Evolutionary conservation across 768 basidiomycete genomes (phyloP).

Genomic region (Fomitopsis pulvina): DNA sequence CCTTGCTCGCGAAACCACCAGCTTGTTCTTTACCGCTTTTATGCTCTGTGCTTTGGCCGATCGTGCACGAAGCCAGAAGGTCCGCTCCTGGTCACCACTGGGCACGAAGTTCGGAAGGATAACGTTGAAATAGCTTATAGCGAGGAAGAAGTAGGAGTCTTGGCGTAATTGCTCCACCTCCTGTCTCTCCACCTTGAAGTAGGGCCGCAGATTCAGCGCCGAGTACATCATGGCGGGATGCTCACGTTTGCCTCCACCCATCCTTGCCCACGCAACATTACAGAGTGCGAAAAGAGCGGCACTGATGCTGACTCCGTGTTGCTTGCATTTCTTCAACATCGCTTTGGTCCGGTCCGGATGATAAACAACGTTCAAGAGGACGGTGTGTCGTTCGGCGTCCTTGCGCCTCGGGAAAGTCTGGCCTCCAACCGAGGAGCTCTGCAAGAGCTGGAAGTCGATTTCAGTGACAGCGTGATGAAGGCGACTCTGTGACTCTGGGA

Average conservation of each 20-base stretch:
- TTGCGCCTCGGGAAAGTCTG: constrained; percentile 58
- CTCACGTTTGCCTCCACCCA: constrained; percentile 35
- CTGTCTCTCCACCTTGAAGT: constrained; percentile 26
- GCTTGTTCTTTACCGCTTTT: constrained; percentile 53
- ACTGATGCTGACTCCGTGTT: constrained; percentile 65
- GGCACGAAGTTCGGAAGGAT: constrained; percentile 64
- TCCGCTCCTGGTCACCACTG: constrained; percentile 29
- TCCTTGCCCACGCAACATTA: constrained; percentile 67
- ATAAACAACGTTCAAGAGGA: constrained; percentile 65
- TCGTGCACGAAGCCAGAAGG: constrained; percentile 73
- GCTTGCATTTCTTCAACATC: constrained; percentile 67
- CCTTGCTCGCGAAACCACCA: constrained; percentile 53
- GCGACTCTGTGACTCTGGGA: constrained; percentile 22
- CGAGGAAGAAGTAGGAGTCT: constrained; percentile 75
- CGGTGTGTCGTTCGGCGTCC: constrained; percentile 44
- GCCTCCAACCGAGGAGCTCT: constrained; percentile 60
- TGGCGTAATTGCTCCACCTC: constrained; percentile 23
- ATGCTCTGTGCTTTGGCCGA: constrained; percentile 63
- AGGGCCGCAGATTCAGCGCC: constrained; percentile 71
- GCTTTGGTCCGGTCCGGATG: constrained; percentile 46
- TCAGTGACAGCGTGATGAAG: constrained; percentile 40
- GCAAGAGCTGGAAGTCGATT: constrained; percentile 50
- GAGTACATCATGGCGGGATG: constrained; percentile 80
- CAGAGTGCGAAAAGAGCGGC: constrained; percentile 70
- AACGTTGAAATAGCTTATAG: constrained; percentile 80